Evolutionary conservation across 805 yeast genomes (phyloP).

Genomic region (Cyberlindnera samutprakarnensis): DNA sequence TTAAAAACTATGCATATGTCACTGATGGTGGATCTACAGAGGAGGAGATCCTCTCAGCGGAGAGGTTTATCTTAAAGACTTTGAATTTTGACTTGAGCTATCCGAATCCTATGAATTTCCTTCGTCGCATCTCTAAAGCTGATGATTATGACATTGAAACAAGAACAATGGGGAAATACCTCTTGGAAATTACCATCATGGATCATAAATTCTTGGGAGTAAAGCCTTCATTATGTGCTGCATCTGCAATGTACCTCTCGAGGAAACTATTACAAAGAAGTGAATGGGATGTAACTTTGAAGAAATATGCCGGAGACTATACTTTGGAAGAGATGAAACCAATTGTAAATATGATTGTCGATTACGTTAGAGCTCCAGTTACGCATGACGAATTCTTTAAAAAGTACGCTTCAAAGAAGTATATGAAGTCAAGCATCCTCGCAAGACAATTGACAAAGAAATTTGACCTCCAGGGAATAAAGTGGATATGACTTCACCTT

Average conservation of each 20-base stretch:
- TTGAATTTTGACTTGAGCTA: conserved; percentile 70
- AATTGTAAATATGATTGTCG: conserved; percentile 65
- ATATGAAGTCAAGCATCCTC: conserved; percentile 73
- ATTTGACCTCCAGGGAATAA: conserved; percentile 20
- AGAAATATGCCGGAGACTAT: conserved; percentile 90
- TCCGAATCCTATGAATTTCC: conserved; percentile 86
- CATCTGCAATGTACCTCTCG: conserved; percentile 81
- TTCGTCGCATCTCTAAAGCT: conserved; percentile 83
- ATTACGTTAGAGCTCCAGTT: conserved; percentile 71
- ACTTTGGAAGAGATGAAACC: conserved; percentile 63
- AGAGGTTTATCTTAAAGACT: conserved; percentile 65
- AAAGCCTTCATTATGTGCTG: conserved; percentile 75
- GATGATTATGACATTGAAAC: conserved; percentile 82
- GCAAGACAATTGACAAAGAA: conserved; percentile 81
- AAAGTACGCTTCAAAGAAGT: conserved; percentile 83
- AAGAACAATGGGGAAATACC: conserved; percentile 78
- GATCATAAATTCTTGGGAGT: conserved; percentile 69
- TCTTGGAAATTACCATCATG: conserved; percentile 69
- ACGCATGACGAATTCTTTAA: conserved; percentile 87
- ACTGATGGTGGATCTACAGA: conserved; percentile 82
- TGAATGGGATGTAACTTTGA: conserved; percentile 79
- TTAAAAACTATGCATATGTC: conserved; percentile 77
- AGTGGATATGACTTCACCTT: conserved; percentile 1
- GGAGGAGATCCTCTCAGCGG: conserved; percentile 77
- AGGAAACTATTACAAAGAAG: conserved; percentile 58